A percentile compares a stretch with the other conserved stretches of the same genome.
These are phyloP conservation scores for Gossypium bickii DNA, from an alignment of 345 rosid species.

Conservation along the genomic window DNA sequence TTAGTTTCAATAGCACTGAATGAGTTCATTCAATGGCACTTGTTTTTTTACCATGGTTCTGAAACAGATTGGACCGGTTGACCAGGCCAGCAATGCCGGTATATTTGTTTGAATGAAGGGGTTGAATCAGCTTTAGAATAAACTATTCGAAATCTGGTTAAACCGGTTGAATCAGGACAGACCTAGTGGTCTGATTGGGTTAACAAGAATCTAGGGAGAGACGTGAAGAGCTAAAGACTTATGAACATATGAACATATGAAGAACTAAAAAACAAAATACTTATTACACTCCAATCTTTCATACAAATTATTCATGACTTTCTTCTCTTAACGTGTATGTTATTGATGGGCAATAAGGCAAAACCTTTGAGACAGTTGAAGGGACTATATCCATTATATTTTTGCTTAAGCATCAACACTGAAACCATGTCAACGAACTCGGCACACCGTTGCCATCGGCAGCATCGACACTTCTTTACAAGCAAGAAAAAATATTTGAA, in stretches of 20 bases:
- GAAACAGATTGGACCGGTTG: too few species aligned
- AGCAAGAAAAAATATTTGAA: conserved; percentile 19
- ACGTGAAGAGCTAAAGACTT: too few species aligned
- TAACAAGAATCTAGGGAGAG: too few species aligned
- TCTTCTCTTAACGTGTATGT: conserved; percentile 23
- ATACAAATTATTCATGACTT: conserved; percentile 36
- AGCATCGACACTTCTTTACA: conserved; percentile 46
- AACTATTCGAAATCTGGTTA: too few species aligned
- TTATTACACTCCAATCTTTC: conserved; percentile 19
- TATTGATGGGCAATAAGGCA: conserved; percentile 35
- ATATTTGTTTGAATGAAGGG: too few species aligned
- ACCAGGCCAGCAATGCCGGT: too few species aligned
- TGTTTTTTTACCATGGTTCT: too few species aligned
- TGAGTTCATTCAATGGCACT: too few species aligned
- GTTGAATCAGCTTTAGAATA: too few species aligned
- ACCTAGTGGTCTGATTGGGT: too few species aligned
- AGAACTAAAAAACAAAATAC: conserved; percentile 9
- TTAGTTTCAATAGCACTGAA: too few species aligned
- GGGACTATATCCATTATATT: background rate
- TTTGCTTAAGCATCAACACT: conserved; percentile 26
- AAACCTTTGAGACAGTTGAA: conserved; percentile 21
- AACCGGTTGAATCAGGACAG: too few species aligned
- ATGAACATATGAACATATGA: conserved; percentile 17
- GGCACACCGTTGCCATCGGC: conserved; percentile 20
- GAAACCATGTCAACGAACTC: conserved; percentile 31